Percentiles rank a stretch among this genome's conserved stretches.
Conservation (phyloP, 2,329 filamentous ascomycete genomes). For the Arthrobotrys megalospora region DNA sequence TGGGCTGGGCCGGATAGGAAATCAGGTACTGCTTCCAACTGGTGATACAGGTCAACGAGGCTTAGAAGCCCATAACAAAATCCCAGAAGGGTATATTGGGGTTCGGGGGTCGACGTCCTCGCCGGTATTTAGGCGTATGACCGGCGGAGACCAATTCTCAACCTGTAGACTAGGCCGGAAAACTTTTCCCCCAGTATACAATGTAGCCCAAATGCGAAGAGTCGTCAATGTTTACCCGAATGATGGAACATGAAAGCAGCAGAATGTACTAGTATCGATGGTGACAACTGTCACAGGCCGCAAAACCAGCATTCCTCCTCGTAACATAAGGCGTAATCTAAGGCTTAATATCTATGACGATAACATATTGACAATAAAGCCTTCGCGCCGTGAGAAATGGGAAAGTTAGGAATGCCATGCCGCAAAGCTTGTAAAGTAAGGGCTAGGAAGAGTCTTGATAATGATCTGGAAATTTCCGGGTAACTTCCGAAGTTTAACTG, state of each 20-base stretch:
- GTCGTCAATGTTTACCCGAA: background rate
- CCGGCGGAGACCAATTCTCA: background rate
- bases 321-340: conserved; percentile 11
- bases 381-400: conserved; percentile 6
- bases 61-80: background rate
- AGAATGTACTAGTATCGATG: background rate
- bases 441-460: background rate
- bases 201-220: background rate
- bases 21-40: too few relatives aligned
- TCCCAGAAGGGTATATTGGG: background rate
- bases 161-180: background rate
- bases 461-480: conserved; percentile 16
- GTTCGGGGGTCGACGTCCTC: background rate
- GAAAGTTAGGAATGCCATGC: conserved; percentile 23
- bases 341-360: background rate
- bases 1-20: too few relatives aligned
- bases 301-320: conserved; percentile 8
- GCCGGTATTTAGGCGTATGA: background rate
- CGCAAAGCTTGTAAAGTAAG: background rate
- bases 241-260: background rate
- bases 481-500: background rate
- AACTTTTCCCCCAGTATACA: background rate
- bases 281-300: background rate
- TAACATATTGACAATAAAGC: background rate
- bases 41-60: background rate